Evolutionary conservation across 169 alveolate species (phyloP).

Genomic region (Cryptosporidium ryanae): DNA sequence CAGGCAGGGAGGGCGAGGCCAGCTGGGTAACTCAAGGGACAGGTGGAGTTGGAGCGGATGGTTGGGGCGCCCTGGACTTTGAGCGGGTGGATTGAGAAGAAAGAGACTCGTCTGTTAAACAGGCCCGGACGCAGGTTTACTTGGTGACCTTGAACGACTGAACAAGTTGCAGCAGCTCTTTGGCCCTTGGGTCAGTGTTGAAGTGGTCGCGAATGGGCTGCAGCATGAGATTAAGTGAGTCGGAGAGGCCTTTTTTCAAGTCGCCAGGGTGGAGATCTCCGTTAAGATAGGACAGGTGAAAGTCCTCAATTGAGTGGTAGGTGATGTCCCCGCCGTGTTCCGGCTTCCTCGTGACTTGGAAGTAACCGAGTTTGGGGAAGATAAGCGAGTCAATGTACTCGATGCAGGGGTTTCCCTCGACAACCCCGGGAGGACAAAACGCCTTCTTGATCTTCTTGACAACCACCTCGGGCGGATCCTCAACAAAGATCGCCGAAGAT

Average conservation of each 20-base stretch:
- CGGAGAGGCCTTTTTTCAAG: conserved; percentile 91
- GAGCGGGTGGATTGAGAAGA: too few relatives aligned
- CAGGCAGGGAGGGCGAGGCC: too few relatives aligned
- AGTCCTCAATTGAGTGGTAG: conserved; percentile 87
- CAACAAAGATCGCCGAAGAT: conserved; percentile 98
- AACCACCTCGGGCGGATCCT: conserved; percentile 91
- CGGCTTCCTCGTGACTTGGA: conserved; percentile 62
- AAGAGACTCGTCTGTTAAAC: not conserved
- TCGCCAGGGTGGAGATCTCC: conserved; percentile 96
- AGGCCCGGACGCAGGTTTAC: not conserved
- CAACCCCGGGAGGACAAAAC: conserved; percentile 92
- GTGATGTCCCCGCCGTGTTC: conserved; percentile 83
- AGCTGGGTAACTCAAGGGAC: too few relatives aligned
- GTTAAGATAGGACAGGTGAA: conserved; percentile 88
- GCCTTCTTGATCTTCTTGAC: conserved; percentile 94
- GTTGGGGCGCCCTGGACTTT: too few relatives aligned
- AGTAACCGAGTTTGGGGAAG: conserved; percentile 81
- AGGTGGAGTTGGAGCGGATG: too few relatives aligned
- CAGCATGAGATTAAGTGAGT: conserved; percentile 89
- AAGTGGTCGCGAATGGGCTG: conserved; percentile 98
- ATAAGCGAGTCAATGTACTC: conserved; percentile 90
- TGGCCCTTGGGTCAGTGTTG: conserved; percentile 89
- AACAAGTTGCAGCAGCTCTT: conserved; percentile 87
- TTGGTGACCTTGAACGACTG: conserved; percentile 83
- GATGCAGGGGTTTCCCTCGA: conserved; percentile 95